These are phyloP conservation scores for Paracoccidioides lutzii DNA, from an alignment of 2,329 filamentous ascomycete species.

Conservation along the genomic window DNA sequence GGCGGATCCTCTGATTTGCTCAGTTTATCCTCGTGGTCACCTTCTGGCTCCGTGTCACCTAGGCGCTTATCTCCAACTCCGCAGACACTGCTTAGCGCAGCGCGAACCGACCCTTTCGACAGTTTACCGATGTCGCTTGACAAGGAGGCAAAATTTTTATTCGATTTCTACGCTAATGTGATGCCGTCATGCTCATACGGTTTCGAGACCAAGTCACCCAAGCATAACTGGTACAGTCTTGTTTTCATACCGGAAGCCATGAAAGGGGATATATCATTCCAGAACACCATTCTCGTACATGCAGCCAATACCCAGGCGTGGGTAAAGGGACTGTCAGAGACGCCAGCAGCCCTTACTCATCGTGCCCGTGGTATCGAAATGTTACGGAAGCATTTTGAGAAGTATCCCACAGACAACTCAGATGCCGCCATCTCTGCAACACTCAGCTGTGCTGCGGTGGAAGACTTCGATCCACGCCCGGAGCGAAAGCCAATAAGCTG, in stretches of 20 bases:
- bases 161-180: slow-evolving; percentile 30
- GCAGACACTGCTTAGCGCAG: slow-evolving; percentile 23
- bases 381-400: slow-evolving; percentile 22
- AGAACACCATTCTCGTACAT: slow-evolving; percentile 28
- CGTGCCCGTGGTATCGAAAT: slow-evolving; percentile 22
- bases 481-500: slow-evolving; percentile 27
- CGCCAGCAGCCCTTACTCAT: slow-evolving; percentile 19
- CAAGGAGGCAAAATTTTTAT: slow-evolving; percentile 21
- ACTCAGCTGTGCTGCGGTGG: slow-evolving; percentile 27
- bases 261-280: slow-evolving; percentile 27
- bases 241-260: slow-evolving; percentile 31
- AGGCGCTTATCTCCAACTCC: slow-evolving; percentile 14
- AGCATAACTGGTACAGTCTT: slow-evolving; percentile 27
- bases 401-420: slow-evolving; percentile 22
- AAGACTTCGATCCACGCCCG: slow-evolving; percentile 28
- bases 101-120: slow-evolving; percentile 28
- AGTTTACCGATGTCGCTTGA: slow-evolving; percentile 22
- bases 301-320: slow-evolving; percentile 27
- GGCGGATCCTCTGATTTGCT: background rate
- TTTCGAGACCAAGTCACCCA: slow-evolving; percentile 20
- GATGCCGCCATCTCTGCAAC: slow-evolving; percentile 29
- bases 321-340: slow-evolving; percentile 24
- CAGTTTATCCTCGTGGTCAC: background rate
- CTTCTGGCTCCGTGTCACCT: background rate
- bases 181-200: slow-evolving; percentile 30